Conservation (phyloP, 331 rosid genomes). For the Arachis monticola region DNA sequence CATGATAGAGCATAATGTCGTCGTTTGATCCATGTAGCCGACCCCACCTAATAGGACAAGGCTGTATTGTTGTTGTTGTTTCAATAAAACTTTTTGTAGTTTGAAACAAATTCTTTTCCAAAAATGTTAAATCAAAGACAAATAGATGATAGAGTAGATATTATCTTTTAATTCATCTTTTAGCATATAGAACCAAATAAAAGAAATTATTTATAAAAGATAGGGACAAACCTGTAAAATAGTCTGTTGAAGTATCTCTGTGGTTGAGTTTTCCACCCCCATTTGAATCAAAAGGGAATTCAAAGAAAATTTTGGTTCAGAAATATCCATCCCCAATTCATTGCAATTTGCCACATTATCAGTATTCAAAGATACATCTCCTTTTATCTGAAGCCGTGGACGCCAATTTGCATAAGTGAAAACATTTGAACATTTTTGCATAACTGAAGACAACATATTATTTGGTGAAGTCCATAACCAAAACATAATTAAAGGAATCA, state of each 20-base stretch:
- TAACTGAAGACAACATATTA: background rate
- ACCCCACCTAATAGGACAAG: too few relatives aligned
- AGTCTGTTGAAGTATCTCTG: background rate
- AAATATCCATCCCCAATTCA: background rate
- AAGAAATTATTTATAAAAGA: too few relatives aligned
- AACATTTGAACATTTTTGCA: too few relatives aligned
- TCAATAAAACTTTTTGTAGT: too few relatives aligned
- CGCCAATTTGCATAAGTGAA: background rate
- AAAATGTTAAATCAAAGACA: too few relatives aligned
- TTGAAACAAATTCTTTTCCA: too few relatives aligned
- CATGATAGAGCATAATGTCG: too few relatives aligned
- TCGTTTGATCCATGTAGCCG: too few relatives aligned
- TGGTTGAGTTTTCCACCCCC: conserved; percentile 20
- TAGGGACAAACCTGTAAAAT: conserved; percentile 17
- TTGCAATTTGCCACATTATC: background rate
- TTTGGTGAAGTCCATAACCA: conserved; percentile 43
- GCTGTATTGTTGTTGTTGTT: too few relatives aligned
- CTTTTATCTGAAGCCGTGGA: background rate
- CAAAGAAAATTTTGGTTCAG: background rate
- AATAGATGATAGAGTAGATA: too few relatives aligned
- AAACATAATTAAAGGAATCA: conserved; percentile 35
- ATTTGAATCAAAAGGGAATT: conserved; percentile 21
- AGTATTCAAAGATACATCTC: background rate
- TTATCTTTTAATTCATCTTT: too few relatives aligned
- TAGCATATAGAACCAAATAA: too few relatives aligned